Evolutionary conservation across 2,329 filamentous ascomycete species (phyloP).

Genomic region (Aspergillus quadricinctus): DNA sequence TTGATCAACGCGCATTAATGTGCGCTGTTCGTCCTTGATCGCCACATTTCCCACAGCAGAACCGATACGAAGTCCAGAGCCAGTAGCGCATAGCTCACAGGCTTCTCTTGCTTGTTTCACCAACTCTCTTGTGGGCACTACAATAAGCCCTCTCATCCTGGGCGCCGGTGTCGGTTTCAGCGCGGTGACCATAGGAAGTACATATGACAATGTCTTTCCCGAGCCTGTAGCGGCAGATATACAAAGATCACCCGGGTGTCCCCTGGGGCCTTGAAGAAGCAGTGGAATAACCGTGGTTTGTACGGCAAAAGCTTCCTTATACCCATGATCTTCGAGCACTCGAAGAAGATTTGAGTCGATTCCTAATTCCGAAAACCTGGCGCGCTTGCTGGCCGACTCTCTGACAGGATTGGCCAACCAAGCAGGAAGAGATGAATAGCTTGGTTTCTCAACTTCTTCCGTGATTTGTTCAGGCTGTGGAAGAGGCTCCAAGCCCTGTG

Average conservation of each 20-base stretch:
- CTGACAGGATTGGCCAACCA: slow-evolving; percentile 78
- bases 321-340: slow-evolving; percentile 63
- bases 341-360: slow-evolving; percentile 58
- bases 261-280: slow-evolving; percentile 61
- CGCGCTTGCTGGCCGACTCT: slow-evolving; percentile 57
- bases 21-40: slow-evolving; percentile 61
- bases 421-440: slow-evolving; percentile 71
- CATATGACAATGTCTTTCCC: slow-evolving; percentile 89
- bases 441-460: slow-evolving; percentile 55
- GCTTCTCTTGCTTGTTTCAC: slow-evolving; percentile 80
- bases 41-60: slow-evolving; percentile 78
- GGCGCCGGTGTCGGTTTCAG: slow-evolving; percentile 63
- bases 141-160: slow-evolving; percentile 70
- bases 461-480: slow-evolving; percentile 64
- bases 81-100: slow-evolving; percentile 67
- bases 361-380: slow-evolving; percentile 61
- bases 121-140: slow-evolving; percentile 86
- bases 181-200: slow-evolving; percentile 76
- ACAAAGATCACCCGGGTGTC: slow-evolving; percentile 71
- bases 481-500: slow-evolving; percentile 66
- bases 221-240: slow-evolving; percentile 93
- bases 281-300: slow-evolving; percentile 77
- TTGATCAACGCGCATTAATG: slow-evolving; percentile 61
- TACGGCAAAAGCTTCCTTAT: slow-evolving; percentile 69
- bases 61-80: slow-evolving; percentile 71